Conservation (phyloP, 2,329 filamentous ascomycete genomes). For the Colletotrichum chrysophilum region DNA sequence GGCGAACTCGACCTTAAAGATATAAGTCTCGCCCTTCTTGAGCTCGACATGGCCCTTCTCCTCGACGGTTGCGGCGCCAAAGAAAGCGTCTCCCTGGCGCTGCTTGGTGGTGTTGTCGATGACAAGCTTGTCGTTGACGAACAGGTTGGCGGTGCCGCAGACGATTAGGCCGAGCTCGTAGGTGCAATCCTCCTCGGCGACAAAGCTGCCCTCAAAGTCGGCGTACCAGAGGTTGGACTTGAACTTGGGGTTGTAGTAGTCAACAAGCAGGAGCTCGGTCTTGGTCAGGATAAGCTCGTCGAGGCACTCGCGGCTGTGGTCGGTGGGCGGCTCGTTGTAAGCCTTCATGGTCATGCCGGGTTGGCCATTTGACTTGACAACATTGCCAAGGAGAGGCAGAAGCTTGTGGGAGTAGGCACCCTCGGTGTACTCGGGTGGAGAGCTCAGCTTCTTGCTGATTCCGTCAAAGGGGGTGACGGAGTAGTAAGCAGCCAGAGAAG, state of each 20-base stretch:
- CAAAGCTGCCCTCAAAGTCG: constrained; percentile 65
- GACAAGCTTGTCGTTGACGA: constrained; percentile 65
- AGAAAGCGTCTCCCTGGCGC: constrained; percentile 66
- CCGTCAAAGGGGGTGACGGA: constrained; percentile 76
- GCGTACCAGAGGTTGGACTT: constrained; percentile 61
- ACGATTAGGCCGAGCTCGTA: constrained; percentile 73
- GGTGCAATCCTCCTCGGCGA: constrained; percentile 62
- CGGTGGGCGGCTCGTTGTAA: constrained; percentile 62
- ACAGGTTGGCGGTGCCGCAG: constrained; percentile 69
- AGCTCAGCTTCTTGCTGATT: constrained; percentile 60
- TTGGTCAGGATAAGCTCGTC: constrained; percentile 54
- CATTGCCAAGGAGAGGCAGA: constrained; percentile 61
- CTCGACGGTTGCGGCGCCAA: constrained; percentile 68
- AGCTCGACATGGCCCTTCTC: constrained; percentile 64
- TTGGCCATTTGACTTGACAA: constrained; percentile 59
- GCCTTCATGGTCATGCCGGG: constrained; percentile 66
- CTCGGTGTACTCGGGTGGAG: constrained; percentile 55
- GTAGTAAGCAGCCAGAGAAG: constrained; percentile 65
- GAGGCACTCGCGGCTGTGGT: constrained; percentile 50
- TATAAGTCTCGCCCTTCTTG: constrained; percentile 64
- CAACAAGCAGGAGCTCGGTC: constrained; percentile 54
- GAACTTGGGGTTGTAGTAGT: constrained; percentile 58
- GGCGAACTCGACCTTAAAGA: constrained; percentile 63
- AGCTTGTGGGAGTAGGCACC: constrained; percentile 71
- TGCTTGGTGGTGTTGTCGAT: constrained; percentile 72